Conservation (phyloP, 495 filamentous ascomycete species). For the Aspergillus nidulans region DNA sequence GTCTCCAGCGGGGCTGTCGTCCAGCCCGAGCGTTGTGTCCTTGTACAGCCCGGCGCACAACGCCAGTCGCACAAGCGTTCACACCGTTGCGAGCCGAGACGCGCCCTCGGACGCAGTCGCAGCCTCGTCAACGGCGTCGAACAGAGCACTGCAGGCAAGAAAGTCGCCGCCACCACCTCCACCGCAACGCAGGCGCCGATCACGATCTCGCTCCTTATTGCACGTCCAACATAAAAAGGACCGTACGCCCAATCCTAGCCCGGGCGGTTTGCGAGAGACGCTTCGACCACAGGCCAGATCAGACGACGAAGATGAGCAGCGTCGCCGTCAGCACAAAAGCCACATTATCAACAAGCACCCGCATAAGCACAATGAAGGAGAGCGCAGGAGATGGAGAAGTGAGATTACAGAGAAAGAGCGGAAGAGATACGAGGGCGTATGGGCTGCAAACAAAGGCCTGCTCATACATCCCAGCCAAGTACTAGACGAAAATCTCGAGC, state of each 20-base stretch:
- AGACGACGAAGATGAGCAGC: slow-evolving; percentile 53
- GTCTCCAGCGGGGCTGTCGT: slow-evolving; percentile 16
- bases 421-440: slow-evolving; percentile 93
- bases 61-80: slow-evolving; percentile 25
- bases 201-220: slow-evolving; percentile 38
- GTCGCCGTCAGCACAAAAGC: slow-evolving; percentile 30
- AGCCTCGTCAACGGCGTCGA: slow-evolving; percentile 77
- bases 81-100: slow-evolving; percentile 39
- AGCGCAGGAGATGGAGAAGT: slow-evolving; percentile 78
- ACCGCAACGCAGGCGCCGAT: slow-evolving; percentile 48
- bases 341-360: slow-evolving; percentile 61
- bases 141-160: slow-evolving; percentile 54
- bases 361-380: slow-evolving; percentile 85
- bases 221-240: slow-evolving; percentile 31
- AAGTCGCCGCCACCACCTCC: slow-evolving; percentile 37
- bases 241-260: slow-evolving; percentile 49
- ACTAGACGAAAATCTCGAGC: background rate
- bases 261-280: slow-evolving; percentile 63
- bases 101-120: slow-evolving; percentile 72
- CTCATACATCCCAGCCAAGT: slow-evolving; percentile 29
- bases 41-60: slow-evolving; percentile 24
- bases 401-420: slow-evolving; percentile 72
- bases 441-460: slow-evolving; percentile 88
- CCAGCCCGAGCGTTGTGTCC: slow-evolving; percentile 27
- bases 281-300: slow-evolving; percentile 59